Evolutionary conservation across 2,329 filamentous ascomycete genomes (phyloP), one percentile per base, ranked within the genome.

Genomic region (Dothidotthia symphoricarpi): DNA sequence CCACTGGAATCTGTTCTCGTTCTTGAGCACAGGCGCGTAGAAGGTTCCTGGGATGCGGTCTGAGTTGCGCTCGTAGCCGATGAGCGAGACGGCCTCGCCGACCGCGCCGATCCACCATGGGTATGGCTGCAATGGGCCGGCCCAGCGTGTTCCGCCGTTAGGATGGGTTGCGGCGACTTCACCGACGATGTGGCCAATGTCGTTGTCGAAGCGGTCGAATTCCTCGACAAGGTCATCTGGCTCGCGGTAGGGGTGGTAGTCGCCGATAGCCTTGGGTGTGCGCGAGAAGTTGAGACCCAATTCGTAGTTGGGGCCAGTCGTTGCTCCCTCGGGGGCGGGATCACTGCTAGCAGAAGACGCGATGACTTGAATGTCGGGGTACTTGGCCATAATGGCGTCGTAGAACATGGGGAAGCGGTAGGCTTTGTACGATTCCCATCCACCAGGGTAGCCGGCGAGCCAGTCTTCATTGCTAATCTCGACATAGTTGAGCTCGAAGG

Each of bases 41-140:
- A 54, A 56, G 1, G 75, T 72, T 6, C 76, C 77, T 2, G 74
- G 72, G 29, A 83, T 72, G 14, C 74, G 72, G 49, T 83, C 78
- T 3, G 73, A 71, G 62, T 85, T 85, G 39, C 82, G 73, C 70
- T 86, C 82, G 19, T 78, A 77, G 13, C 81, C 78, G 45, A 85
- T 72, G 12, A 85, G 69, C 38, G 76, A 81, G n/a, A 86, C 72
- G 16, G 80, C 81, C 57, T 86, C 82, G 11, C 75, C 75, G 3
- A 86, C 77, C 7, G 76, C 70, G 16, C 79, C 81, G 33, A 78
- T 76, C 79, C 64, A 61, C 55, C 54, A 67, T 9, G 57, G 51
- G 34, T 54, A 60, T 11, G 37, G 47, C 43, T 54, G 49, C 5
- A 62, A 34, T 6, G 38, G 24, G 4, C 53, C 57, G 2, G 51